Conservation (phyloP, 139 green algal species). For the Ettlia oleoabundans region DNA sequence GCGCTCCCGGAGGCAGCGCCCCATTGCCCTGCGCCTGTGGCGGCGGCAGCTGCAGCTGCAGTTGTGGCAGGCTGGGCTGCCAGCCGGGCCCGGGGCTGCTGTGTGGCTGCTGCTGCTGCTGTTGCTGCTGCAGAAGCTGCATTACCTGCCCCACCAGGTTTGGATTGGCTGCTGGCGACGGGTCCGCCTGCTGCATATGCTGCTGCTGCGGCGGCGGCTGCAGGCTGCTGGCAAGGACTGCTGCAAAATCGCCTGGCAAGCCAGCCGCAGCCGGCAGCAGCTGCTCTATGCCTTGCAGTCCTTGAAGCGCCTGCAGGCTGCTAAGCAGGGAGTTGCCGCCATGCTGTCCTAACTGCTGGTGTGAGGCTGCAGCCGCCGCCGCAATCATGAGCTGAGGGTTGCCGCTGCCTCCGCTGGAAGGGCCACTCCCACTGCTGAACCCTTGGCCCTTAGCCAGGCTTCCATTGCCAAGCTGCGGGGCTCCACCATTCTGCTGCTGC, state of each 20-base stretch:
- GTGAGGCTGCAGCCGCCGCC: not conserved
- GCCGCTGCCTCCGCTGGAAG: not conserved
- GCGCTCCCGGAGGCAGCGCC: no score
- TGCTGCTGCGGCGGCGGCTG: conserved; percentile 27
- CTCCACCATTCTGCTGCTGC: not conserved
- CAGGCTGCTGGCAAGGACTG: not conserved
- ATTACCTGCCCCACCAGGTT: conserved; percentile 1
- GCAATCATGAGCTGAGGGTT: not conserved
- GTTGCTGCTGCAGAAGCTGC: conserved; percentile 8
- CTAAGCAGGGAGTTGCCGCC: not conserved
- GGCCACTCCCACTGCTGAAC: not conserved
- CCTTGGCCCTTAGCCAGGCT: not conserved
- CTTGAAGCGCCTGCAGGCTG: not conserved
- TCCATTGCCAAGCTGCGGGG: conserved; percentile 4
- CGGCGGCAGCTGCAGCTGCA: not conserved
- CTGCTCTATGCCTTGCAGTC: not conserved
- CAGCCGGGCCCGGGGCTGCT: not conserved
- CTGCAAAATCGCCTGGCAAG: not conserved
- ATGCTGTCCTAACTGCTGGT: not conserved
- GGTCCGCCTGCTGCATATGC: not conserved
- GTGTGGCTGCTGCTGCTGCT: conserved; percentile 21
- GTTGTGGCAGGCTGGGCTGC: not conserved
- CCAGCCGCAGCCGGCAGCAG: not conserved
- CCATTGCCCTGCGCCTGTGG: no score
- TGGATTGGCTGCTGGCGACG: not conserved